phyloP scores from a whole-genome alignment of 306 rosid species.

The Citrullus colocynthis region DNA sequence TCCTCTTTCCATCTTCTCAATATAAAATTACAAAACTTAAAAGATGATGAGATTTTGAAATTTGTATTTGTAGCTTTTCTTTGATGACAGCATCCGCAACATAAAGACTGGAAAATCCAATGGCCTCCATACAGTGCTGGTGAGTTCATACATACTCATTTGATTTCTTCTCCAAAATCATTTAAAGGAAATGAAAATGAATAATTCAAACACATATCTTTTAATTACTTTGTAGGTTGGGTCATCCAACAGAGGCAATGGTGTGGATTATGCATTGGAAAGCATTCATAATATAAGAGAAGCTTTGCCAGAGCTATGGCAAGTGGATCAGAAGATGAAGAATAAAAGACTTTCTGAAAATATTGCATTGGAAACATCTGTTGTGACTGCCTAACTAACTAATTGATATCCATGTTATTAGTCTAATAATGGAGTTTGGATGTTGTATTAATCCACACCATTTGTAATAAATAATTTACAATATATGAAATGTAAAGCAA shows the following conservation, averaged over 20 bases:
- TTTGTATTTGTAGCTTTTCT: constrained; percentile 44
- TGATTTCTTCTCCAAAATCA: neutral
- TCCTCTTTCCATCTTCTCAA: neutral
- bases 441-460: neutral
- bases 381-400: constrained; percentile 31
- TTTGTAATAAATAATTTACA: neutral
- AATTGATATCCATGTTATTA: neutral
- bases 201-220: neutral
- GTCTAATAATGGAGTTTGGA: neutral
- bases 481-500: neutral
- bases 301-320: constrained; percentile 88
- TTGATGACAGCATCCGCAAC: constrained; percentile 69
- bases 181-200: neutral
- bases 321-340: constrained; percentile 29
- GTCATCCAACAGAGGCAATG: constrained; percentile 24
- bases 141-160: neutral
- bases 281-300: constrained; percentile 80
- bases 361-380: constrained; percentile 51
- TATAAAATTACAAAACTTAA: neutral
- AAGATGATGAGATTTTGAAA: neutral
- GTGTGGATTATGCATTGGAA: constrained; percentile 74
- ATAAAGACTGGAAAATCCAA: constrained; percentile 37
- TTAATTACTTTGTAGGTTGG: constrained; percentile 35
- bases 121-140: constrained; percentile 67
- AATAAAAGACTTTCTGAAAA: constrained; percentile 17